Percentiles rank a stretch among this genome's conserved stretches.
phyloP scores from a whole-genome alignment of 169 alveolate genomes.

The Amoebophrya sp. region DNA sequence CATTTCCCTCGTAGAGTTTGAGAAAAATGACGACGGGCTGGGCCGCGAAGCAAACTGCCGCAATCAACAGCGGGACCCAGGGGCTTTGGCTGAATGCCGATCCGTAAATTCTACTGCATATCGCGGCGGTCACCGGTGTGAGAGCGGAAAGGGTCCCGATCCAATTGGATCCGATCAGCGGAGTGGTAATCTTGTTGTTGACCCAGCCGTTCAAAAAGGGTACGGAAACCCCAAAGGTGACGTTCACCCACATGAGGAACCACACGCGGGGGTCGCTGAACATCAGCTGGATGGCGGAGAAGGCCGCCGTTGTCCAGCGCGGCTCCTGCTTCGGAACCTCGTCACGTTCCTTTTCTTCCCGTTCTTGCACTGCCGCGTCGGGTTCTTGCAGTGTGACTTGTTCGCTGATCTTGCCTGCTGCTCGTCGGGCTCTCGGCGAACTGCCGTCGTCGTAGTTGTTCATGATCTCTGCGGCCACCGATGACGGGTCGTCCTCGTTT shows the following conservation, averaged over 20 bases:
- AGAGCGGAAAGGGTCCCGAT: too few species aligned
- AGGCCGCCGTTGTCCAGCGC: not conserved
- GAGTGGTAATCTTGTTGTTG: not conserved
- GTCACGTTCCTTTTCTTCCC: too few species aligned
- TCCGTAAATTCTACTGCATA: too few species aligned
- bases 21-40: not conserved
- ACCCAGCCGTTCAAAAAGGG: conserved; percentile 9
- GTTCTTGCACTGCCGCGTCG: too few species aligned
- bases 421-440: too few species aligned
- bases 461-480: not conserved
- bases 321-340: not conserved
- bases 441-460: too few species aligned
- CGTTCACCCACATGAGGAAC: not conserved
- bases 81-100: too few species aligned
- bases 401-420: too few species aligned
- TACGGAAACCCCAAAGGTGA: not conserved
- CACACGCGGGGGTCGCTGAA: not conserved
- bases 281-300: not conserved
- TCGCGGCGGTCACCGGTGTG: too few species aligned
- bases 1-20: not conserved
- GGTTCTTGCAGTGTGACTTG: too few species aligned
- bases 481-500: too few species aligned
- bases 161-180: not conserved
- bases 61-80: not conserved
- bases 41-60: not conserved